Conservation (phyloP, 106 monocot genomes). For the Triglochin maritima region DNA sequence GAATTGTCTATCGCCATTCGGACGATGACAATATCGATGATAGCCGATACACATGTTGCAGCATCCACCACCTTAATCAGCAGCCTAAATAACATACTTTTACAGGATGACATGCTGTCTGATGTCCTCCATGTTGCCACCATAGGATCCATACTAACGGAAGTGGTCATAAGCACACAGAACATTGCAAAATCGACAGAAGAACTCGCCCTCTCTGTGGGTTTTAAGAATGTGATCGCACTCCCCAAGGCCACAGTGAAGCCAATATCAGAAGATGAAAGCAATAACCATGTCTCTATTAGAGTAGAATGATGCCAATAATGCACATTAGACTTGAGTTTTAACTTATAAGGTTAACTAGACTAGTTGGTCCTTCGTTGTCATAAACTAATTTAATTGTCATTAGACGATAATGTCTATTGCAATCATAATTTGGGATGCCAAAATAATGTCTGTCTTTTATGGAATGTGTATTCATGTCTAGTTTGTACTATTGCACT, state of each 20-base stretch:
- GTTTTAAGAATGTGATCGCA: neutral
- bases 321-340: too few species aligned
- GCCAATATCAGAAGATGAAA: constrained; percentile 8
- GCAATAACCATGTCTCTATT: constrained; percentile 4
- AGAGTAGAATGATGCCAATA: neutral
- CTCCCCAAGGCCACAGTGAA: constrained; percentile 8
- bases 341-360: too few species aligned
- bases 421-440: too few species aligned
- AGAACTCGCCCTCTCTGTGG: constrained; percentile 4
- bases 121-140: constrained; percentile 9
- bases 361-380: too few species aligned
- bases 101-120: neutral
- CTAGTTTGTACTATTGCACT: too few species aligned
- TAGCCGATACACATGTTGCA: neutral
- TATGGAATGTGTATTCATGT: too few species aligned
- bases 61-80: neutral
- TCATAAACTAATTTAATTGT: too few species aligned
- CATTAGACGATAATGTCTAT: too few species aligned
- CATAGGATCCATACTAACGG: constrained; percentile 10
- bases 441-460: too few species aligned
- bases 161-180: constrained; percentile 8
- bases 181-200: constrained; percentile 3
- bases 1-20: constrained; percentile 7
- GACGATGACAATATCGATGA: constrained; percentile 2
- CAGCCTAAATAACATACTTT: constrained; percentile 1